Evolutionary conservation across 2,329 filamentous ascomycete genomes (phyloP), one percentile per base, ranked within the genome.

Genomic region (Phaeomoniella chlamydospora): DNA sequence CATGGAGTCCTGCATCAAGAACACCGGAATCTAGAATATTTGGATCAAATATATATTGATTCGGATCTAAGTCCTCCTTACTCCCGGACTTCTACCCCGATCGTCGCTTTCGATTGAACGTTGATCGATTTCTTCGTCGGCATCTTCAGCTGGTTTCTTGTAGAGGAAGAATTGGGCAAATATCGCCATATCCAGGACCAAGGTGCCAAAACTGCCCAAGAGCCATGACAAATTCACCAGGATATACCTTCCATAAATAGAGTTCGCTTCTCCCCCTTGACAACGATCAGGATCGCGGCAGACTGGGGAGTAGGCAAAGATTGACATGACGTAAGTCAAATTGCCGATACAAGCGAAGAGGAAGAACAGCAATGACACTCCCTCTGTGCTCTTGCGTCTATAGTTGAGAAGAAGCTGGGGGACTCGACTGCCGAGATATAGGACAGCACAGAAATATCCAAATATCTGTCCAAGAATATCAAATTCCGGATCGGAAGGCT

Each of bases 331-430:
- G 50, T 92, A 96, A 0, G 87, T 94, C 44, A 94, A 57, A 55
- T 98, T 98, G 2, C 90, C 90, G 4, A 96, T 74, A 53, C 88
- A 96, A 3, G 90, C 90, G 54, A 98, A 96, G 15, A 96, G 66
- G 63, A 96, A 96, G 61, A 96, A 98, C 9, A 96, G 70, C 61
- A 94, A 77, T 44, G 82, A 88, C 14, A 98, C 79, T 3, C 90
- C 90, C 38, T 96, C 87, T 1, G 87, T 94, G 31, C 80, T 87
- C 62, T 93, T 93, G 43, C 90, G 79, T 14, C 83, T 75, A 63
- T 84, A 93, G 58, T 96, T 98, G 36, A 96, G 73, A 5, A 94
- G 67, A 2, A 98, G 68, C 61, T 98, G 90, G 0, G 90, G 90
- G 4, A 96, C 60, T 5, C 90, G 80, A 1, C 82, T 90, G 15